Evolutionary conservation across 176 grass and related monocot species (phyloP), one percentile per base, ranked within the genome.

Genomic region (Carex pumila): DNA sequence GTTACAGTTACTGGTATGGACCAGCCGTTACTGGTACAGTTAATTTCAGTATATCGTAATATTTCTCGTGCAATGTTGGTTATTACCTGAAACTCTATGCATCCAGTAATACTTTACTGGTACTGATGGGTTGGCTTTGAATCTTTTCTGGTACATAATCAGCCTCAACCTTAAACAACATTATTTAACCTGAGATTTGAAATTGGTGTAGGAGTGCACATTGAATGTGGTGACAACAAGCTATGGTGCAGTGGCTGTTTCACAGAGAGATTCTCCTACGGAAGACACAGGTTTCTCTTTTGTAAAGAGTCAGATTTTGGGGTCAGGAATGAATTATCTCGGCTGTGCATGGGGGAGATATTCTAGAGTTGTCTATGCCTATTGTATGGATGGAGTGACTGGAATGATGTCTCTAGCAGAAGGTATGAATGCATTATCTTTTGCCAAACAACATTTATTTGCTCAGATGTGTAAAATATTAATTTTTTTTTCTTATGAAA

Each of bases 251-350:
- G 85, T 98, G 37, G 96, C 96, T 32, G 96, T 91, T 65, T 91
- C 89, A 72, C 96, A 98, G 82, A 88, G 96, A 82, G 84, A 86
- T 50, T 98, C 96, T 34, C 64, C 91, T 49, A 18, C 49, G 32
- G 92, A 99, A 34, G 80, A 93, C 21, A 92, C 89, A 0, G 96
- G 96, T 14, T 99, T 95, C 88, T 93, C 93, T 12, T 99, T 99
- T 77, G 68, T 93, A 11, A 62, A 86, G 17, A 93, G 93, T 79
- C 71, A 39, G 54, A 81, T 99, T 32, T 87, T 81, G 17, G 96
- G 96, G n/a, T 92, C 91, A 22, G 96, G 93, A 78, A 85, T 85
- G 72, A 31, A 93, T 5, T 92, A 93, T 83, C 79, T 95, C 53
- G 96, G 93, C 5, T 74, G 93, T 57, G 93, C 96, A 0, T 98